Evolutionary conservation across 2,329 filamentous ascomycete species (phyloP).

Genomic region (Knufia petricola): DNA sequence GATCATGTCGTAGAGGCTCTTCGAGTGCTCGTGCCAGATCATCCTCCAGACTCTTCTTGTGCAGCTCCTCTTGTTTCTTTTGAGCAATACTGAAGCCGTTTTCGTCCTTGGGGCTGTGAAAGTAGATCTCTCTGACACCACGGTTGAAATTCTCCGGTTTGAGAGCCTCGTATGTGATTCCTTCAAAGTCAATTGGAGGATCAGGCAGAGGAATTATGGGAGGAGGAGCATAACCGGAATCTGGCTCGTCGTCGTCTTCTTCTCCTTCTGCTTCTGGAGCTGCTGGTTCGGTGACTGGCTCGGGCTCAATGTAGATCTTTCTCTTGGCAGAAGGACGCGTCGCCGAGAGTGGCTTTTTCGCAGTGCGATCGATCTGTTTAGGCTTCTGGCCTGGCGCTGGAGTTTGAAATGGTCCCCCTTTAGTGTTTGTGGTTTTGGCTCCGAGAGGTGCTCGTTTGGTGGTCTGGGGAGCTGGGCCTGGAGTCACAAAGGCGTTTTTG

Average conservation of each 20-base stretch:
- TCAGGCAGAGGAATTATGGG: slow-evolving; percentile 44
- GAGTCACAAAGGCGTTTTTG: slow-evolving; percentile 64
- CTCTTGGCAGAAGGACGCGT: slow-evolving; percentile 52
- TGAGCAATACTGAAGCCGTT: slow-evolving; percentile 54
- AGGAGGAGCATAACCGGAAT: slow-evolving; percentile 85
- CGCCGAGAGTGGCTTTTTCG: slow-evolving; percentile 46
- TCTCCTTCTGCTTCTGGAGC: slow-evolving; percentile 37
- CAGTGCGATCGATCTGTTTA: slow-evolving; percentile 54
- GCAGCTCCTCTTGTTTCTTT: slow-evolving; percentile 57
- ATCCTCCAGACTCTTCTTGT: slow-evolving; percentile 55
- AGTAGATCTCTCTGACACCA: slow-evolving; percentile 43
- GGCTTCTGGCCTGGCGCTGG: slow-evolving; percentile 52
- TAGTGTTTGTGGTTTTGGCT: slow-evolving; percentile 94
- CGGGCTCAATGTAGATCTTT: slow-evolving; percentile 37
- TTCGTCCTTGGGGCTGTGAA: slow-evolving; percentile 36
- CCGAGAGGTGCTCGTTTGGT: slow-evolving; percentile 64
- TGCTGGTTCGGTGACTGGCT: slow-evolving; percentile 28
- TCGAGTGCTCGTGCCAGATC: slow-evolving; percentile 36
- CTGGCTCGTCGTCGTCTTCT: slow-evolving; percentile 53
- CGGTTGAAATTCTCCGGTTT: slow-evolving; percentile 44
- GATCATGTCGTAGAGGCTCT: slow-evolving; percentile 24
- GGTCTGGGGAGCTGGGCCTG: slow-evolving; percentile 55
- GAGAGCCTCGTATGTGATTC: slow-evolving; percentile 45
- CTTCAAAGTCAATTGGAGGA: slow-evolving; percentile 35
- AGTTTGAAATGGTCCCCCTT: slow-evolving; percentile 59